phyloP scores from a whole-genome alignment of 2,329 filamentous ascomycete genomes.

The Penicillium capsulatum region DNA sequence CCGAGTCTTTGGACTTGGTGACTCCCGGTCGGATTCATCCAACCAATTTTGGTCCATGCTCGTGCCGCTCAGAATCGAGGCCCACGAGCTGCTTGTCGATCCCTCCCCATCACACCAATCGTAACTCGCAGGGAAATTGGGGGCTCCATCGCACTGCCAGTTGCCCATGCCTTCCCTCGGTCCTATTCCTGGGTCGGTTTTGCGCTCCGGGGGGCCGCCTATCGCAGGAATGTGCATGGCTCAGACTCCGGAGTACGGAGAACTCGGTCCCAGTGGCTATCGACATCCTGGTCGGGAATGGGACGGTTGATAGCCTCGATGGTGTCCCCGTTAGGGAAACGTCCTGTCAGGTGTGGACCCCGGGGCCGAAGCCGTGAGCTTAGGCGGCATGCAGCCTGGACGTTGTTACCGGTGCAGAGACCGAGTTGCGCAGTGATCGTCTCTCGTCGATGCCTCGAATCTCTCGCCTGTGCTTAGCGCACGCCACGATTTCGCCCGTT shows the following conservation, averaged over 20 bases:
- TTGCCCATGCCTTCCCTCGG: slow-evolving; percentile 9
- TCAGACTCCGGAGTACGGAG: no score
- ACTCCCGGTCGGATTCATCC: slow-evolving; percentile 5
- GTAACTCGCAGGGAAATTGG: slow-evolving; percentile 18
- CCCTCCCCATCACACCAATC: slow-evolving; percentile 22
- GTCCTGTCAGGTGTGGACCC: slow-evolving; percentile 17
- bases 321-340: no score
- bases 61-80: slow-evolving; percentile 15
- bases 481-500: slow-evolving; percentile 14
- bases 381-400: slow-evolving; percentile 11
- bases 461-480: no score
- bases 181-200: slow-evolving; percentile 1
- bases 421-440: slow-evolving; percentile 1
- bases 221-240: no score
- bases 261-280: no score
- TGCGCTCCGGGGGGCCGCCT: not conserved
- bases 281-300: no score
- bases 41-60: slow-evolving; percentile 6
- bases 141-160: slow-evolving; percentile 16
- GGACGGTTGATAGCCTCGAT: no score
- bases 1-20: slow-evolving; percentile 1
- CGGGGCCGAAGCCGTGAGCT: slow-evolving; percentile 8
- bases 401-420: slow-evolving; percentile 12
- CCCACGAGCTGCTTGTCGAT: slow-evolving; percentile 18
- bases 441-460: no score